Base-by-base conservation (phyloP, 306 rosid species). In the Potentilla sterilis region DNA sequence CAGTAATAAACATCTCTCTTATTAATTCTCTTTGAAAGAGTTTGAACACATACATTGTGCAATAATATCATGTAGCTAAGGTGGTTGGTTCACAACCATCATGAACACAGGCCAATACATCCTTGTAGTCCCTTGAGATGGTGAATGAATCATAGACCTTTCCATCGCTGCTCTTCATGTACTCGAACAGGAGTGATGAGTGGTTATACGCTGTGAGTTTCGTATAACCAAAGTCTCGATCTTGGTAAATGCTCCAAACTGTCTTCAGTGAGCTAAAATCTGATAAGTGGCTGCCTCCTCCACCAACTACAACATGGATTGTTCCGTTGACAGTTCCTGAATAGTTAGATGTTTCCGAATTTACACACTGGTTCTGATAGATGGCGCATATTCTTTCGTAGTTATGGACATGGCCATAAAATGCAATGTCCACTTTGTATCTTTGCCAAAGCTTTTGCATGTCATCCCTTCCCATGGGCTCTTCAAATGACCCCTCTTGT, bases 381-480 rank as follows among this genome's bases (percentile, higher is more conserved):
- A 93, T 57, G 78, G 96, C 97, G 82, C 97, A 93, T 73, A 92
- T 75, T 73, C 98, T 79, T 87, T 93, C 98, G 8, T 91, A 93
- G 88, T 91, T 89, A 78, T 93, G 97, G 74, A 91, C 89, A 73
- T 93, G 98, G 62, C 93, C 97, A 73, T 82, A 93, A 70, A 89
- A 88, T 72, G 89, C 98, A 77, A 89, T 83, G 78, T 93, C 98
- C 51, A 89, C 97, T 84, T 91, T 91, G 75, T 93, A 89, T 80
- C 66, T 91, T 82, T 93, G 96, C 97, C 98, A 93, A 24, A 93
- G 93, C 75, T 32, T 85, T 79, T 93, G 93, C 80, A 91, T 82
- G 83, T 88, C 88, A 69, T 93, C 93, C 76, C 93, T 91, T 82
- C 93, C 98, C 96, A 86, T 89, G 9, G 96, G 96, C 74, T 93